Evolutionary conservation across 768 basidiomycete genomes (phyloP).

Genomic region (Collybiopsis luxurians): DNA sequence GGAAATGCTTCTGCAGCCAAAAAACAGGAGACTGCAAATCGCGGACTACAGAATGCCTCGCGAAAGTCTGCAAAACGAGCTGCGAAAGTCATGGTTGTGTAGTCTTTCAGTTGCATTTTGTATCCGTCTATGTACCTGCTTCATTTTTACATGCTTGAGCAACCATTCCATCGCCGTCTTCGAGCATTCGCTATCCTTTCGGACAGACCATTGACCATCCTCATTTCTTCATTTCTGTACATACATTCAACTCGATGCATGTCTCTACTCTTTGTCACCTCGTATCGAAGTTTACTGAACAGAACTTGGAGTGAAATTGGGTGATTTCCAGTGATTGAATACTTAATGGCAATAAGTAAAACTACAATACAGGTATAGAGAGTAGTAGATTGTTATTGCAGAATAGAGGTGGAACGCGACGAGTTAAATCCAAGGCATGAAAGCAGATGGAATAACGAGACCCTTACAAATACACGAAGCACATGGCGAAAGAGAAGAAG

Average conservation of each 20-base stretch:
- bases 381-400: background rate
- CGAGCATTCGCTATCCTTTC: too few species aligned
- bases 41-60: background rate
- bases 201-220: too few species aligned
- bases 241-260: too few species aligned
- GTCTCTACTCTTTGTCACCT: too few species aligned
- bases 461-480: background rate
- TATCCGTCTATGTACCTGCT: too few species aligned
- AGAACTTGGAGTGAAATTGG: too few species aligned
- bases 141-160: too few species aligned
- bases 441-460: background rate
- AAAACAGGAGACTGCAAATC: constrained; percentile 7
- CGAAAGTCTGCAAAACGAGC: background rate
- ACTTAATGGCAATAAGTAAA: background rate
- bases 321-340: too few species aligned
- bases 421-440: background rate
- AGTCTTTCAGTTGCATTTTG: background rate
- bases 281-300: too few species aligned
- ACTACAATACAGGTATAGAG: background rate
- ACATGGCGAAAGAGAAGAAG: background rate
- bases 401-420: background rate
- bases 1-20: background rate
- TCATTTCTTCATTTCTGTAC: too few species aligned
- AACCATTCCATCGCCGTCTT: too few species aligned
- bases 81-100: background rate